Base-by-base conservation (phyloP, 495 filamentous ascomycete species). In the Annulohypoxylon moriforme region DNA sequence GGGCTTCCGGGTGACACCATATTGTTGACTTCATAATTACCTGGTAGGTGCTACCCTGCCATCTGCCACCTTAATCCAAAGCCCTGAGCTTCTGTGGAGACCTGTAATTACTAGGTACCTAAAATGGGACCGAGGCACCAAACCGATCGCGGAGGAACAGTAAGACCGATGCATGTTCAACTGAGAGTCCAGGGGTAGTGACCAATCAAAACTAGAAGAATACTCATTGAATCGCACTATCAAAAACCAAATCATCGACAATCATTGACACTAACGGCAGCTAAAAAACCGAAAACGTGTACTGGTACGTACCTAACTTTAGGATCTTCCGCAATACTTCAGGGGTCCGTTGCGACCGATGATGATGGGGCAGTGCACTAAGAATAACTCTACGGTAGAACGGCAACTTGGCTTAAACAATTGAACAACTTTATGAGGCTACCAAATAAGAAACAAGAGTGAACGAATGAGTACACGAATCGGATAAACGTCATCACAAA, bases 1-100 rank as follows among this genome's bases (percentile, higher is more conserved):
- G 66, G 33, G 42, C 61, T 61, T 69, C 71, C 71, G 71, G 31
- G 61, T 69, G 71, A 69, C 61, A 67, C 60, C 47, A 72, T 52
- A 56, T 64, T 71, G 18, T 57, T 66, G 49, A 71, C 56, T 57
- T 66, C 52, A 49, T 49, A n/a, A 25, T 52, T 27, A 52, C 47
- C 47, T n/a, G 25, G 40, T 20, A 44, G 27, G 27, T 53, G 46
- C 47, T 16, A 25, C 34, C 36, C 33, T 27, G 11, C 42, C 9
- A 24, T 33, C 6, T n/a, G n/a, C n/a, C n/a, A n/a, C n/a, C n/a
- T n/a, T n/a, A n/a, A n/a, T n/a, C n/a, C n/a, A n/a, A n/a, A n/a
- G n/a, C n/a, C 53, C 22, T 22, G 47, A 72, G 59, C 64, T 72
- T 27, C 34, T 64, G 69, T 72, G 64, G 69, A 59, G 69, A 64